These are phyloP conservation scores for Penicillium crustosum DNA, from an alignment of 2,329 filamentous ascomycete species.

Conservation along the genomic window DNA sequence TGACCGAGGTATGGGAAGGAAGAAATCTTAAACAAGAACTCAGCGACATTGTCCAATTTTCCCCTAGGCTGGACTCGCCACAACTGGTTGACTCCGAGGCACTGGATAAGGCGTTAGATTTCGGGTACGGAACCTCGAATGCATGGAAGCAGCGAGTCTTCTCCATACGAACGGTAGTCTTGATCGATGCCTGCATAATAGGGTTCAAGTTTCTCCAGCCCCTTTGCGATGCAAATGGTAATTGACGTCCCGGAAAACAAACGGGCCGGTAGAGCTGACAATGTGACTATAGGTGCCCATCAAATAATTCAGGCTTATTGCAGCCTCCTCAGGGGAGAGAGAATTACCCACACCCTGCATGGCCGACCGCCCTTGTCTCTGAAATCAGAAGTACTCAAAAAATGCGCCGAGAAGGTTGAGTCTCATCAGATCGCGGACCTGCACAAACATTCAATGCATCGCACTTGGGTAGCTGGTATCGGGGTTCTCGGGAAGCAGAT, in stretches of 20 bases:
- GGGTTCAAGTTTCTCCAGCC: slow-evolving; percentile 9
- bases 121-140: background rate
- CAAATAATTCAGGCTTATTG: slow-evolving; percentile 9
- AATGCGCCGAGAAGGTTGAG: slow-evolving; percentile 7
- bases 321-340: background rate
- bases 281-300: background rate
- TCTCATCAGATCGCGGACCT: slow-evolving; percentile 4
- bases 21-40: background rate
- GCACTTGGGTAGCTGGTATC: slow-evolving; percentile 1
- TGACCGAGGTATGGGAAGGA: slow-evolving; percentile 9
- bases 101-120: background rate
- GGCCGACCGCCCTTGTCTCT: slow-evolving; percentile 1
- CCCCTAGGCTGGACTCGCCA: background rate
- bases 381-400: slow-evolving; percentile 7
- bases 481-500: slow-evolving; percentile 2
- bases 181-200: slow-evolving; percentile 10
- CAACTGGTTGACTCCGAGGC: slow-evolving; percentile 4
- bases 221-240: slow-evolving; percentile 11
- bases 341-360: slow-evolving; percentile 1
- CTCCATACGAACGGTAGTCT: slow-evolving; percentile 5
- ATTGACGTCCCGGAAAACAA: background rate
- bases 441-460: background rate
- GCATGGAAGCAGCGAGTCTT: slow-evolving; percentile 11
- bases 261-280: background rate
- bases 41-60: slow-evolving; percentile 1